Conservation (phyloP, 306 rosid species). For the Rosa lucieae region DNA sequence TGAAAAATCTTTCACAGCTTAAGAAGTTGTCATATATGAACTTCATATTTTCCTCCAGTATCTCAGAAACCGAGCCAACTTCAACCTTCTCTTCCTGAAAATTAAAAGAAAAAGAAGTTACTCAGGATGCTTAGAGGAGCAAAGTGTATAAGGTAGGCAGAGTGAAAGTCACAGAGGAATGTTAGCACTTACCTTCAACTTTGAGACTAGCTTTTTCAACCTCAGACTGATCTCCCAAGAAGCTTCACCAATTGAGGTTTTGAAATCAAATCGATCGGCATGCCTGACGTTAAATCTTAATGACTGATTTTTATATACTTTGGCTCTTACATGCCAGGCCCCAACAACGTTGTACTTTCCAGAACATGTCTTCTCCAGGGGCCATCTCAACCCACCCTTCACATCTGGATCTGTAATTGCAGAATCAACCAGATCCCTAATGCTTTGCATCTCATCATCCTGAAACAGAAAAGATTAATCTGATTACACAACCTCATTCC, state of each 20-base stretch:
- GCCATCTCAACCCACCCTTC: constrained; percentile 71
- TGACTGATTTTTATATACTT: constrained; percentile 30
- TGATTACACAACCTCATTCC: neutral
- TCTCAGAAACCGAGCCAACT: constrained; percentile 28
- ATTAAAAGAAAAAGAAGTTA: constrained; percentile 4
- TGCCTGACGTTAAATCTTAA: constrained; percentile 44
- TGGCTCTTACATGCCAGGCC: constrained; percentile 38
- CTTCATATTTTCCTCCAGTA: constrained; percentile 45
- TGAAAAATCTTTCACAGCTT: constrained; percentile 26
- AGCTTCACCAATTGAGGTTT: constrained; percentile 38
- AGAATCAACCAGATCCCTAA: constrained; percentile 38
- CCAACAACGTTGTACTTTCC: constrained; percentile 44
- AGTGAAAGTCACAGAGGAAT: neutral
- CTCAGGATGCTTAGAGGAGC: neutral
- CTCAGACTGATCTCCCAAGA: constrained; percentile 37
- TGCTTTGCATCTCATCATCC: constrained; percentile 55
- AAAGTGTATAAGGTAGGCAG: neutral
- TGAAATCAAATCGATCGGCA: constrained; percentile 49
- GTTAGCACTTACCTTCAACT: constrained; percentile 29
- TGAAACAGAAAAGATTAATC: constrained; percentile 21
- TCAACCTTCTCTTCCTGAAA: constrained; percentile 33
- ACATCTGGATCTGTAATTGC: constrained; percentile 51
- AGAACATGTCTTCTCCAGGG: constrained; percentile 41
- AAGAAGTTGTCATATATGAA: constrained; percentile 45
- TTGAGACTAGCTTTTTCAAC: constrained; percentile 35